Conservation (phyloP, 2,329 filamentous ascomycete genomes). For the Phyllosticta citriasiana region DNA sequence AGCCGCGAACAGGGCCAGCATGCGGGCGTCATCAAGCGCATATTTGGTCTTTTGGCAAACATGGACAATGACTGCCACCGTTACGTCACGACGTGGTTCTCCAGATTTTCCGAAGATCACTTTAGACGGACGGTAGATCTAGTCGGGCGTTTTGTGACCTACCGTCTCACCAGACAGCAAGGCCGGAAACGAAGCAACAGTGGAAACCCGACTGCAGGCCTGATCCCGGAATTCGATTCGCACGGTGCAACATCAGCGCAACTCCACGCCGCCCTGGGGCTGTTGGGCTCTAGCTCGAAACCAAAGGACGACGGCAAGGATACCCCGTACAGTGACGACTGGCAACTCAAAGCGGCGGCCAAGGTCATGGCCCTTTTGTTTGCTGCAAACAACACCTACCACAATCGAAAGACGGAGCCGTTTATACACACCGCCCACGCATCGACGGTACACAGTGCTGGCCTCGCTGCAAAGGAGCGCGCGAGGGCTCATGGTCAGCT, state of each 20-base stretch:
- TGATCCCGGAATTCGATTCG: conserved; percentile 53
- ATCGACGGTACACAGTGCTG: conserved; percentile 20
- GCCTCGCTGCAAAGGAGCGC: conserved; percentile 31
- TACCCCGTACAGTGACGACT: conserved; percentile 63
- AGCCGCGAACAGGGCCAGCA: conserved; percentile 49
- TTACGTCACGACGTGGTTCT: conserved; percentile 68
- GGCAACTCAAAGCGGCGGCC: conserved; percentile 76
- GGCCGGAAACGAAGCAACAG: conserved; percentile 53
- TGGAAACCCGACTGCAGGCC: conserved; percentile 52
- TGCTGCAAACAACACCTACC: conserved; percentile 59
- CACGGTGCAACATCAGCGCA: conserved; percentile 57
- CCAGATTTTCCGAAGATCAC: conserved; percentile 54
- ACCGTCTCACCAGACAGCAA: conserved; percentile 62
- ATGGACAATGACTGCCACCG: conserved; percentile 66
- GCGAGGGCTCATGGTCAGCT: conserved; percentile 51
- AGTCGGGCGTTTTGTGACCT: conserved; percentile 67
- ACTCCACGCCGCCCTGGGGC: conserved; percentile 65
- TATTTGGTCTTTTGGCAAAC: conserved; percentile 71
- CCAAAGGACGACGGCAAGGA: conserved; percentile 30
- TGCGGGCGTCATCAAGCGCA: conserved; percentile 75
- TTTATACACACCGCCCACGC: not conserved
- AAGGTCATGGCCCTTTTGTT: conserved; percentile 74
- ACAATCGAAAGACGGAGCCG: conserved; percentile 10
- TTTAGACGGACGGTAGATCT: conserved; percentile 70
- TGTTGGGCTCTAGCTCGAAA: conserved; percentile 34